Evolutionary conservation across 495 filamentous ascomycete species (phyloP), one percentile per base, ranked within the genome.

Genomic region (Articulospora tetracladia): DNA sequence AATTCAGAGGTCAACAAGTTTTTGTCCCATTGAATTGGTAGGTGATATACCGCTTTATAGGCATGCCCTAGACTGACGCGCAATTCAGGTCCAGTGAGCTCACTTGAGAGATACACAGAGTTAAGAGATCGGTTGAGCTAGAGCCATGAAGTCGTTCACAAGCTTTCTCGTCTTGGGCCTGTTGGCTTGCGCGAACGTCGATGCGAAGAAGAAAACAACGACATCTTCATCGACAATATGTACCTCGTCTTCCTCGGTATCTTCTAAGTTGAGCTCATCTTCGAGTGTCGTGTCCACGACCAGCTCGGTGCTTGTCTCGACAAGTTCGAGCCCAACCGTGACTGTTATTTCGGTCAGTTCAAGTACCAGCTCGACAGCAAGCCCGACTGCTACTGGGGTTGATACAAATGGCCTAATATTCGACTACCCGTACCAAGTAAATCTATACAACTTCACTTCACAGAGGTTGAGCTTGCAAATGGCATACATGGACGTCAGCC

Each of bases 401-500:
- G 47, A 50, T 50, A 7, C 28, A n/a, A 58, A 58, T 48, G 58
- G 58, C 13, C 25, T 48, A 13, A 48, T 55, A 20, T 60, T 60
- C 30, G 30, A 28, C 34, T 77, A 79, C 53, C 73, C 73, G 6
- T 75, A 60, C 34, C 76, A 74, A 1, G 57, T 78, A n/a, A 66
- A 75, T 36, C 44, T 69, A 30, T 78, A 72, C 59, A 61, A 56
- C 22, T 76, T 79, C 60, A 55, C 36, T 0, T 73, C 74, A 12
- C 76, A 78, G 48, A 59, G 57, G 12, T 69, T 72, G 52, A 57
- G 66, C 0, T 51, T 77, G 3, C 66, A 75, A 32, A 79, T 77
- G 77, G 76, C 74, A 32, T 79, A 73, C 61, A 77, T 78, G 74
- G 77, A 79, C 57, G 55, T 79, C 30, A 44, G 61, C 1, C 74